Base-by-base conservation (phyloP, 441 rosid species). In the Arabidopsis lyrata region DNA sequence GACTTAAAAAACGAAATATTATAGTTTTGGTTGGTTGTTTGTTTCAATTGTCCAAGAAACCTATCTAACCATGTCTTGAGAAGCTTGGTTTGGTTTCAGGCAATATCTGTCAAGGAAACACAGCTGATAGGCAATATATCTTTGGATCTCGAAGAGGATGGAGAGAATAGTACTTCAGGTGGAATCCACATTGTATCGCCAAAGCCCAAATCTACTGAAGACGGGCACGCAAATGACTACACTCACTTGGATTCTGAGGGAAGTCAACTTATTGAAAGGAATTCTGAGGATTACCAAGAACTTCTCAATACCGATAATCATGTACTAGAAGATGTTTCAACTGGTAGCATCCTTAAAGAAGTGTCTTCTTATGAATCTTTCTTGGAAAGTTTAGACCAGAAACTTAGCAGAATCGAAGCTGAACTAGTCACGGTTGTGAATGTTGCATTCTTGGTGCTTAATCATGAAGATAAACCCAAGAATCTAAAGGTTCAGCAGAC, bases 81-180 rank as follows among this genome's bases (percentile, higher is more conserved):
- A 63, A 77, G 74, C 45, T 34, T 76, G 47, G 58, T 77, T 66
- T 80, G 68, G 50, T 85, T 88, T 81, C 90, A 90, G 98, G 94
- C 91, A 59, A 87, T 91, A 77, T 86, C 95, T 54, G 35, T 80
- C 15, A 93, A 87, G 80, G 97, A 91, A 83, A 80, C 84, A 73
- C 94, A 86, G 77, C 73, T 93, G 55, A 88, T 93, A 29, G 91
- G 88, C 41, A 87, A 79, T 66, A 81, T 88, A 76, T 84, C 86
- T 73, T 80, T 70, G 61, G 94, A 90, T 81, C 86, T 83, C 58
- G 78, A 86, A 77, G 76, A 81, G 52, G 81, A 78, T 57, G 70
- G 54, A 41, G 81, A 86, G 16, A 76, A 74, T 77, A 29, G 27
- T 24, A 68, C 49, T 71, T 74, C 88, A n/a, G 66, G 60, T 73